These are phyloP conservation scores for Cryptococcus depauperatus DNA, from an alignment of 1,284 basidiomycete genomes.

Conservation along the genomic window DNA sequence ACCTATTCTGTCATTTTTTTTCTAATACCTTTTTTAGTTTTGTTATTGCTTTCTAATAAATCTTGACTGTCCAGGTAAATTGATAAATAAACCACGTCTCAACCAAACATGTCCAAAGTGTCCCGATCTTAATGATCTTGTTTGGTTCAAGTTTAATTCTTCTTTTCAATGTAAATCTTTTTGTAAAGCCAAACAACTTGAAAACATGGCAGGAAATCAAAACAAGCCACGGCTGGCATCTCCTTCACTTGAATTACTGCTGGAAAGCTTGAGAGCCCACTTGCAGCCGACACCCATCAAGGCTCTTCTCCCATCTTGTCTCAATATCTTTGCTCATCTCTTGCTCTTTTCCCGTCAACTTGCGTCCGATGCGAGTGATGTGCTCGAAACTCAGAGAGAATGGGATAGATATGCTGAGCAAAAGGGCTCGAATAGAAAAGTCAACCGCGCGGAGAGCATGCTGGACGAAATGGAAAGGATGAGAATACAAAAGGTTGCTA, in stretches of 20 bases:
- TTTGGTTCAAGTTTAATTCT: too few relatives aligned
- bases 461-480: conserved; percentile 12
- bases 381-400: conserved; percentile 7
- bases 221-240: too few relatives aligned
- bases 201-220: too few relatives aligned
- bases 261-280: conserved; percentile 10
- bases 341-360: conserved; percentile 17
- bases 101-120: too few relatives aligned
- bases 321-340: conserved; percentile 30
- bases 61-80: too few relatives aligned
- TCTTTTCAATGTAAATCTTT: too few relatives aligned
- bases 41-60: too few relatives aligned
- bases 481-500: conserved; percentile 7
- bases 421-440: conserved; percentile 2
- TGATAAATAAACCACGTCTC: too few relatives aligned
- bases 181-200: too few relatives aligned
- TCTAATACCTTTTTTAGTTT: too few relatives aligned
- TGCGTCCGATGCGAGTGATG: conserved; percentile 13
- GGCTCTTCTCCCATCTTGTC: conserved; percentile 14
- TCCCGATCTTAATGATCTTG: too few relatives aligned
- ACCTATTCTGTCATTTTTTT: too few relatives aligned
- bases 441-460: conserved; percentile 5
- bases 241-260: neutral
- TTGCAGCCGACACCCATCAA: conserved; percentile 18
- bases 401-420: conserved; percentile 1